phyloP scores from a whole-genome alignment of 768 basidiomycete genomes.

The Tylopilus felleus region DNA sequence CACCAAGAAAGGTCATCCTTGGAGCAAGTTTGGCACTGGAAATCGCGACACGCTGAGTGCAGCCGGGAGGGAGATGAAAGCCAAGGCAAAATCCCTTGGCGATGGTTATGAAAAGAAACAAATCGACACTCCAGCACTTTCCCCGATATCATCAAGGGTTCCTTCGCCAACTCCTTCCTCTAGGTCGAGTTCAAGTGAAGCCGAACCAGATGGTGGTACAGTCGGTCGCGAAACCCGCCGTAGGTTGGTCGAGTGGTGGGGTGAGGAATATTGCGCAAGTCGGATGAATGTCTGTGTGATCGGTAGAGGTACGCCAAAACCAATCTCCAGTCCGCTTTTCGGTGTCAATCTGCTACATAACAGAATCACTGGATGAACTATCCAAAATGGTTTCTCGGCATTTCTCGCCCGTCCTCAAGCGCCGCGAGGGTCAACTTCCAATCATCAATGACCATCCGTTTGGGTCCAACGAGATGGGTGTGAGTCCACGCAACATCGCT shows the following conservation, averaged over 20 bases:
- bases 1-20: constrained; percentile 73
- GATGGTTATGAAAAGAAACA: constrained; percentile 26
- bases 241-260: constrained; percentile 84
- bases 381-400: constrained; percentile 55
- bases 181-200: constrained; percentile 50
- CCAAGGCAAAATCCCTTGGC: constrained; percentile 40
- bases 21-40: constrained; percentile 91
- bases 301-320: constrained; percentile 58
- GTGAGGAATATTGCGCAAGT: constrained; percentile 73
- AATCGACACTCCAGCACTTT: constrained; percentile 29
- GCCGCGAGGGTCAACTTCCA: constrained; percentile 55
- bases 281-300: constrained; percentile 78
- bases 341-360: constrained; percentile 1
- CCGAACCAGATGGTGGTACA: constrained; percentile 70
- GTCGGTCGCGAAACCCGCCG: constrained; percentile 79
- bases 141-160: constrained; percentile 49
- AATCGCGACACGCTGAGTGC: constrained; percentile 69
- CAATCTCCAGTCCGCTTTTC: neutral
- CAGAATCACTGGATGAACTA: constrained; percentile 76
- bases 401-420: constrained; percentile 72
- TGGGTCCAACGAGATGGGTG: constrained; percentile 67
- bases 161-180: constrained; percentile 60
- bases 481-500: constrained; percentile 36
- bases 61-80: constrained; percentile 56
- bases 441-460: constrained; percentile 73